Evolutionary conservation across 176 grass and related monocot species (phyloP), one percentile per base, ranked within the genome.

Genomic region (Melocanna baccifera): DNA sequence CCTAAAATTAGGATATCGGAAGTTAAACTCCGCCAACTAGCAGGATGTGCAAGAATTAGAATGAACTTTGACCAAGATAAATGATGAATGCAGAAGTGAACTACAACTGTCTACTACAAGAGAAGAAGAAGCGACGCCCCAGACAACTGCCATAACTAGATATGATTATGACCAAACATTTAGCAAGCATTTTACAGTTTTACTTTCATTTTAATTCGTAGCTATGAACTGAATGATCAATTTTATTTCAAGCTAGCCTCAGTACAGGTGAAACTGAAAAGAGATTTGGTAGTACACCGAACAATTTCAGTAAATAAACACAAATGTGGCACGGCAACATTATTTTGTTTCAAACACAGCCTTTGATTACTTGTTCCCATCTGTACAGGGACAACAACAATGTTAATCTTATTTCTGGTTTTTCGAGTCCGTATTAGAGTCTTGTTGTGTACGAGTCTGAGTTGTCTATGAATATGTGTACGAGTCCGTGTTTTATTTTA

Each of bases 1-100:
- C 88, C 85, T 90, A 79, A 70, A 78, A 69, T 67, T 59, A 70
- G 59, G 9, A 43, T 71, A 10, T 23, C 23, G 7, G 76, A 58
- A 42, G 48, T 74, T 48, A 73, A 67, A 79, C 23, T 51, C 9
- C 12, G 65, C 4, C 7, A 34, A 39, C 66, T 19, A 66, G 57
- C 14, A 73, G 20, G 9, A 22, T 57, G 12, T 71, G 42, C 43
- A 66, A 84, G 15, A 62, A 71, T 55, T 12, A 52, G 45, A 29
- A 23, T 63, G 11, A 55, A 43, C 26, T 73, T 65, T 42, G 23
- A 78, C 59, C 18, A 7, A 11, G 43, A 29, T 6, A 64, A 46
- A 72, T 63, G 11, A 64, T 23, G 36, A 64, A 45, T 19, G 57
- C 1, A 57, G 1, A 75, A 66, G 4, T 59, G 11, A 46, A 75